Conservation (phyloP, 495 filamentous ascomycete species). For the Lepidopterella palustris region DNA sequence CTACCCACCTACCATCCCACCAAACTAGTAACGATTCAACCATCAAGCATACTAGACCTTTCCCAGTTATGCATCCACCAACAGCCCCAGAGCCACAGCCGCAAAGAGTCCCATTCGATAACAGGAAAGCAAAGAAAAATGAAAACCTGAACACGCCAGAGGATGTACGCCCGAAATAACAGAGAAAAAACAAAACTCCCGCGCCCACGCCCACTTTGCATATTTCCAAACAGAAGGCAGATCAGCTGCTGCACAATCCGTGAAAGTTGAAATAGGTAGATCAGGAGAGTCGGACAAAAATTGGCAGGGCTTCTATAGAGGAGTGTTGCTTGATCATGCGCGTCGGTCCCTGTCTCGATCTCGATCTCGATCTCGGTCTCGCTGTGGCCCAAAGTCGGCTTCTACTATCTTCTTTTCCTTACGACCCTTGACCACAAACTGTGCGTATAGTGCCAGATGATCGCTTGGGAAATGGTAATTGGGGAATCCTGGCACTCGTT, state of each 20-base stretch:
- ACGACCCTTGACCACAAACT: constrained; percentile 80
- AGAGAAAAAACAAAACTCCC: neutral
- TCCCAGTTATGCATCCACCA: neutral
- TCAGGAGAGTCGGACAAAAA: neutral
- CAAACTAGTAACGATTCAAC: neutral
- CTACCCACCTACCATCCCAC: constrained; percentile 1
- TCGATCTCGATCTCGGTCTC: constrained; percentile 26
- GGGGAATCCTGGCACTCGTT: constrained; percentile 86
- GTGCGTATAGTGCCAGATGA: constrained; percentile 85
- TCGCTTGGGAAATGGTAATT: constrained; percentile 97
- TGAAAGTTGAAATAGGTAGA: neutral
- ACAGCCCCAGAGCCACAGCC: neutral
- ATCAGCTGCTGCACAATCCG: neutral
- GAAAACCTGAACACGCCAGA: neutral
- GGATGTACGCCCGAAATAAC: neutral
- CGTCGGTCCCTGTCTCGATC: constrained; percentile 23
- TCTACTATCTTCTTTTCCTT: constrained; percentile 76
- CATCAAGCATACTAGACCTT: neutral
- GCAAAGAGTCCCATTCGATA: neutral
- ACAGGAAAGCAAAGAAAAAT: neutral
- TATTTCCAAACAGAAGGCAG: constrained; percentile 3
- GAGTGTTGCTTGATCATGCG: neutral
- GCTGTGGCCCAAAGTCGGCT: constrained; percentile 54
- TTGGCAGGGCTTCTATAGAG: neutral
- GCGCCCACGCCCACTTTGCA: constrained; percentile 2